Base-by-base conservation (phyloP, 306 rosid genomes). In the Mimosa bimucronata region DNA sequence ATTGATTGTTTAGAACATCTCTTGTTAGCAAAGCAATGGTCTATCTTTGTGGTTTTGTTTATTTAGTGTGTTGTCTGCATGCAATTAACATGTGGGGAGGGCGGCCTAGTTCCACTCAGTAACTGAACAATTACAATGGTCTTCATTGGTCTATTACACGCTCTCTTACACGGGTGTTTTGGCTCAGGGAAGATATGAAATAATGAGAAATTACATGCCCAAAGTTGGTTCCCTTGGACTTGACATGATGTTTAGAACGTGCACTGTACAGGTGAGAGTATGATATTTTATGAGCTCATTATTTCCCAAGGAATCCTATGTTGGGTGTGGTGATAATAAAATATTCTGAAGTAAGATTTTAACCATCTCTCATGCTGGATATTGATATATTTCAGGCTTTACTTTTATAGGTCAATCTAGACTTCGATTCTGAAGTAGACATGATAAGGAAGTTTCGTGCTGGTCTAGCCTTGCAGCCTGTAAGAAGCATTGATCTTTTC, bases 221-320 rank as follows among this genome's bases (percentile, higher is more conserved):
- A 89, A 89, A 89, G 99, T 96, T 83, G 98, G 99, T 67, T 81
- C 99, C 13, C 97, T 96, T 29, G 99, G 98, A 78, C 97, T 93
- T 77, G 98, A 96, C 85, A 93, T 93, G 98, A 96, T 93, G 99
- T 91, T 93, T 87, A 89, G 99, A 88, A 96, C 99, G 57, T 96
- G 98, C 87, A 96, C 99, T 55, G 99, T 96, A 48, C 99, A 96
- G 97, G 99, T 93, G 85, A 85, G 86, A 79, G 15, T 50, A 12
- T 53, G 70, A 53, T 79, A 66, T 70, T 66, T 41, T 72, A 31
- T 73, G 61, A 66, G 66, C 58, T 25, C 75, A 73, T 72, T 53
- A 62, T 74, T 75, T 29, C 60, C 60, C 37, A 61, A 69, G 44
- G 23, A 25, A 50, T 75, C 55, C 45, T 52, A 46, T 81, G 71